Conservation (phyloP, 768 basidiomycete genomes). For the Cystobasidium ongulense region DNA sequence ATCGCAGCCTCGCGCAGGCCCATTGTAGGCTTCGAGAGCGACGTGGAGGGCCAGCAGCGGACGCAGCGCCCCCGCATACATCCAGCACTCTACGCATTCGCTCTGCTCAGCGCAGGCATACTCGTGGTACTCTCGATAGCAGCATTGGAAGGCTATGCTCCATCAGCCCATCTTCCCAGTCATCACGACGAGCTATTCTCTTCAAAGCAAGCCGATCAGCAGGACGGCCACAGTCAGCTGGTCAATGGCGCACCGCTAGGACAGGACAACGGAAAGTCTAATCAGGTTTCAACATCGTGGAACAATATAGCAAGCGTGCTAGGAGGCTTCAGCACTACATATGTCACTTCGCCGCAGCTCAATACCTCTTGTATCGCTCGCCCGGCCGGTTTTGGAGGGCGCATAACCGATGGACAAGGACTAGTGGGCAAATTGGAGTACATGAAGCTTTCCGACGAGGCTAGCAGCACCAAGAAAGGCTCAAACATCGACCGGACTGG, state of each 20-base stretch:
- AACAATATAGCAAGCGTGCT: slow-evolving; percentile 26
- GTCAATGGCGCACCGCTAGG: neutral
- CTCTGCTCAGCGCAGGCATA: neutral
- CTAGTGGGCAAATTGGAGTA: neutral
- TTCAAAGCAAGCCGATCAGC: neutral
- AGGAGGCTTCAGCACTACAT: slow-evolving; percentile 26
- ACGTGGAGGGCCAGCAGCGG: neutral
- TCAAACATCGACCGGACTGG: neutral
- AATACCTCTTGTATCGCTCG: slow-evolving; percentile 13
- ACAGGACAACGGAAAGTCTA: neutral
- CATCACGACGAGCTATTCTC: neutral
- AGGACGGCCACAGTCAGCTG: neutral
- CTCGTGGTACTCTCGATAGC: neutral
- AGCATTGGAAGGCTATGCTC: neutral
- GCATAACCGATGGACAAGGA: neutral
- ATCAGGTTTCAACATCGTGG: slow-evolving; percentile 4
- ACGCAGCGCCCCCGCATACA: neutral
- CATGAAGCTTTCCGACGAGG: neutral
- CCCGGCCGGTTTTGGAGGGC: slow-evolving; percentile 19
- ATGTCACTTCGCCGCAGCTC: slow-evolving; percentile 21
- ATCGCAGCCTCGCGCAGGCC: neutral
- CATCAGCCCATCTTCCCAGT: neutral
- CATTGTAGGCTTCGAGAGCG: neutral
- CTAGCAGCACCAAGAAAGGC: neutral
- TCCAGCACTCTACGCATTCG: slow-evolving; percentile 1